Conservation (phyloP, 768 basidiomycete species). For the Ramaria rubella region DNA sequence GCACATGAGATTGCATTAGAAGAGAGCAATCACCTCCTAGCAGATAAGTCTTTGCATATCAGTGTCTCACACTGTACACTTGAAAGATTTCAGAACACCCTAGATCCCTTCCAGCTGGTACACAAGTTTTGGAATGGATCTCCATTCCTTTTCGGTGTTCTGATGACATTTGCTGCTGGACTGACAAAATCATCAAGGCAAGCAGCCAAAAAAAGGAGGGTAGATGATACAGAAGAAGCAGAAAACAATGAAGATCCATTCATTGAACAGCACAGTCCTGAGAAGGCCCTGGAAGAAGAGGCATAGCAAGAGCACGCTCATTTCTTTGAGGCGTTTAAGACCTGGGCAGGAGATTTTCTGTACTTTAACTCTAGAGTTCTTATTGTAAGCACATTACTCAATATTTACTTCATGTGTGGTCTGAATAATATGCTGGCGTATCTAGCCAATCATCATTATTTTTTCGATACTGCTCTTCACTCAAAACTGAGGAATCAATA, state of each 20-base stretch:
- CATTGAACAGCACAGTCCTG: background rate
- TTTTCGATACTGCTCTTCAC: conserved; percentile 19
- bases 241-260: background rate
- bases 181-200: background rate
- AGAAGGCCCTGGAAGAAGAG: too few relatives aligned
- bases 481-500: conserved; percentile 25
- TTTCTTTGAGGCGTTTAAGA: background rate
- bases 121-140: too few relatives aligned
- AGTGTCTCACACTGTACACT: background rate
- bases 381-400: background rate
- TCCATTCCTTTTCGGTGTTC: too few relatives aligned
- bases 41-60: background rate
- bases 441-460: background rate
- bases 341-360: background rate
- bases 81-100: background rate
- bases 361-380: background rate
- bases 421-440: background rate
- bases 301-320: too few relatives aligned
- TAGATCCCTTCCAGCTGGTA: background rate
- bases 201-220: background rate
- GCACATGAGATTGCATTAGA: background rate
- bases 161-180: background rate
- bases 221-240: background rate
- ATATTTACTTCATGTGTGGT: background rate
- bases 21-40: background rate